Evolutionary conservation across 2,329 filamentous ascomycete genomes (phyloP), one percentile per base, ranked within the genome.

Genomic region (Arthrinium phaeospermum): DNA sequence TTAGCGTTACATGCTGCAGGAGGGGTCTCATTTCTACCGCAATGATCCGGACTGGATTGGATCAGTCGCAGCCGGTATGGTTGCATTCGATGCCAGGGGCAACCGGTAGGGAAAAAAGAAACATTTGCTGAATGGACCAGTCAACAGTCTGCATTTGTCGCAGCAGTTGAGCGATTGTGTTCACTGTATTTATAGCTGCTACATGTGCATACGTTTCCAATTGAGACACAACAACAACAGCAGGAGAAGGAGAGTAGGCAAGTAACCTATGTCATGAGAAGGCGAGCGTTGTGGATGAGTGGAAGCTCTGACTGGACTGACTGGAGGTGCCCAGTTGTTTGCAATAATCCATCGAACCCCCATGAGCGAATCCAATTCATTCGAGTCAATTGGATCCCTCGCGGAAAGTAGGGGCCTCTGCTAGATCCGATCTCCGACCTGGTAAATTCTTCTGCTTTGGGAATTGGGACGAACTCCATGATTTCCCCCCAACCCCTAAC

Each of bases 1-100:
- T 64, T 64, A 41, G 57, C 34, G 57, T 64, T 64, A 64, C 57
- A 64, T 37, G 57, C 57, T 64, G 57, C 57, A 64, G 57, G 34
- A 64, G 57, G 57, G 57, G 57, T 64, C 57, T 64, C 57, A 37
- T 64, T 64, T 64, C 57, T 41, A 12, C 16, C 12, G 24, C 22
- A 49, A n/a, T 49, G 27, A 19, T 57, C 30, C 27, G 53, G 27
- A 37, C 22, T 22, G 53, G 53, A 34, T 57, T 30, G 34, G 51
- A 27, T 57, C 51, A 57, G 27, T 27, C 34, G 27, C 53, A 34
- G 53, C 53, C 34, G 24, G 53, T 61, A 61, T 61, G 6, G 53
- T 61, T 61, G 53, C 53, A 61, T 64, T 24, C 19, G 19, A 64
- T 64, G 57, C 22, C 57, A 64, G 57, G 57, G 22, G 57, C 57